phyloP scores from a whole-genome alignment of 2,329 filamentous ascomycete genomes.

The Hymenoscyphus salicellus region DNA sequence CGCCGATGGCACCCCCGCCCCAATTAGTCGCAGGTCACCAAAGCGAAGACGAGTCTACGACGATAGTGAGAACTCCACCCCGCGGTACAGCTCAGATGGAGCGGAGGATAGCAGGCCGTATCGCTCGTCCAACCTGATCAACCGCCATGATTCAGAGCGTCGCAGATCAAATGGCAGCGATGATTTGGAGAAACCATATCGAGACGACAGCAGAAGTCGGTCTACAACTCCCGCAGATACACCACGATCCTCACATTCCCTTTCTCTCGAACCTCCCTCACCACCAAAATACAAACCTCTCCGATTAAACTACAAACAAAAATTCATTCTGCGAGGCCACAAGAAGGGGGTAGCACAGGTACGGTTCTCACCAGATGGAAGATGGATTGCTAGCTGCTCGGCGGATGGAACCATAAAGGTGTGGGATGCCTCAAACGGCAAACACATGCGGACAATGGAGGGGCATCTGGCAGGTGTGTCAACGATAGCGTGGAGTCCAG shows the following conservation, averaged over 20 bases:
- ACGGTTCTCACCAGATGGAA: slow-evolving; percentile 85
- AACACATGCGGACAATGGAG: slow-evolving; percentile 81
- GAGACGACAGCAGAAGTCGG: slow-evolving; percentile 17
- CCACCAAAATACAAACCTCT: slow-evolving; percentile 28
- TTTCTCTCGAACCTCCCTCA: slow-evolving; percentile 24
- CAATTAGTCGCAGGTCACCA: slow-evolving; percentile 15
- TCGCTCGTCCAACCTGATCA: slow-evolving; percentile 33
- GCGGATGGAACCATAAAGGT: slow-evolving; percentile 89
- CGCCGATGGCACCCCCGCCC: slow-evolving; percentile 22
- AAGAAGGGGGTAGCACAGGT: slow-evolving; percentile 76
- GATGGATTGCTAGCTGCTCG: slow-evolving; percentile 84
- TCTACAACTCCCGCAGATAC: slow-evolving; percentile 28
- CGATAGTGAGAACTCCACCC: slow-evolving; percentile 42
- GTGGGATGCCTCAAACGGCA: slow-evolving; percentile 77
- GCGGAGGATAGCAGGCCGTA: slow-evolving; percentile 39
- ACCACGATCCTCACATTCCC: slow-evolving; percentile 28
- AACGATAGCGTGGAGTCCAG: slow-evolving; percentile 89
- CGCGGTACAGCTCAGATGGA: slow-evolving; percentile 47
- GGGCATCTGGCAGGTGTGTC: slow-evolving; percentile 92
- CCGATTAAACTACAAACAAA: slow-evolving; percentile 47
- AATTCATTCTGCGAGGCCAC: slow-evolving; percentile 74
- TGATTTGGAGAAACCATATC: slow-evolving; percentile 32
- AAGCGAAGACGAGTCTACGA: slow-evolving; percentile 36
- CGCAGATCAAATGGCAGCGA: slow-evolving; percentile 29
- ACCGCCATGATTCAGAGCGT: slow-evolving; percentile 23